These are phyloP conservation scores for Triticum urartu DNA, from an alignment of 176 grass and related monocot genomes.

Conservation along the genomic window DNA sequence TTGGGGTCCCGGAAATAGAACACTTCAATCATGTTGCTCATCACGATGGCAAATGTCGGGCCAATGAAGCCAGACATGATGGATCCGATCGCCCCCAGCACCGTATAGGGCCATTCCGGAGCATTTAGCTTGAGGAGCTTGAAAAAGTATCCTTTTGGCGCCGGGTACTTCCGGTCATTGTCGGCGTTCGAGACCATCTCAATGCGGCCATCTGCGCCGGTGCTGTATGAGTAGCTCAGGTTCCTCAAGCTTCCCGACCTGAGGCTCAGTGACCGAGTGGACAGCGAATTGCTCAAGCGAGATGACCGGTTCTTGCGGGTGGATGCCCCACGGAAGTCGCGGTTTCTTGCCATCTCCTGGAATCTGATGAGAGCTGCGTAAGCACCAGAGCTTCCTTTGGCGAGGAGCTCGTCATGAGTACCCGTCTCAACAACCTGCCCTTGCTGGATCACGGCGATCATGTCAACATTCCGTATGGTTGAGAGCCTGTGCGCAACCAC, in stretches of 20 bases:
- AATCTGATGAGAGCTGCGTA: slow-evolving; percentile 71
- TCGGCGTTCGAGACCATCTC: slow-evolving; percentile 84
- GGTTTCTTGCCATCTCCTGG: slow-evolving; percentile 72
- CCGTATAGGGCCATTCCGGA: slow-evolving; percentile 75
- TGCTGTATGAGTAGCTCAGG: slow-evolving; percentile 77
- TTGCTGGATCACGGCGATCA: slow-evolving; percentile 81
- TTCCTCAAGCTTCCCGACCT: slow-evolving; percentile 80
- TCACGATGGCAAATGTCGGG: slow-evolving; percentile 76
- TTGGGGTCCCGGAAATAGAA: slow-evolving; percentile 70
- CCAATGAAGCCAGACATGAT: slow-evolving; percentile 73
- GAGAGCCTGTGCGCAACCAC: slow-evolving; percentile 72
- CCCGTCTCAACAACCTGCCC: slow-evolving; percentile 76
- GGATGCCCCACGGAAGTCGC: slow-evolving; percentile 52
- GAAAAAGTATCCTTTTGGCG: slow-evolving; percentile 65
- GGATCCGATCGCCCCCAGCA: slow-evolving; percentile 64
- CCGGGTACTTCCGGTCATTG: slow-evolving; percentile 64
- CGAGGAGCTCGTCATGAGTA: slow-evolving; percentile 71
- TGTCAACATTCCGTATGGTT: slow-evolving; percentile 66
- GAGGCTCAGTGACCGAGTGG: slow-evolving; percentile 71
- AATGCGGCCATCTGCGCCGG: slow-evolving; percentile 65
- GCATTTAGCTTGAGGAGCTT: slow-evolving; percentile 77
- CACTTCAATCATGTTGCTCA: slow-evolving; percentile 87
- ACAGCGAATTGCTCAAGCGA: slow-evolving; percentile 64
- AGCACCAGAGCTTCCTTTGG: slow-evolving; percentile 60
- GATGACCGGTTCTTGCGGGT: slow-evolving; percentile 60